These are phyloP conservation scores for Trematosphaeria pertusa DNA, from an alignment of 2,329 filamentous ascomycete species.

Conservation along the genomic window DNA sequence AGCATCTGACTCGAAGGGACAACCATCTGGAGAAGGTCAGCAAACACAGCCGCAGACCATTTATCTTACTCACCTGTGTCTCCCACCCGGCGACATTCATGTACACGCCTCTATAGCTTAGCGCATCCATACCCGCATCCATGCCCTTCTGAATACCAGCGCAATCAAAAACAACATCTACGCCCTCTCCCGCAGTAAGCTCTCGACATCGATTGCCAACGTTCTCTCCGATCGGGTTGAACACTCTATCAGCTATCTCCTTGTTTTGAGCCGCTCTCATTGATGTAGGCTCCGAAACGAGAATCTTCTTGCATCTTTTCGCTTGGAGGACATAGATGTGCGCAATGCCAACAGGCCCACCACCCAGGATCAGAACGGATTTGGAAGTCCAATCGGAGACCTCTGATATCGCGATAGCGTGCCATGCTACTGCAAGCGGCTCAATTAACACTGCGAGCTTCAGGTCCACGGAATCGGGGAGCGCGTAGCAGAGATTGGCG, in stretches of 20 bases:
- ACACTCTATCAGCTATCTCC: slow-evolving; percentile 30
- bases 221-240: slow-evolving; percentile 34
- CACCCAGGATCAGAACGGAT: slow-evolving; percentile 33
- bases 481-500: slow-evolving; percentile 26
- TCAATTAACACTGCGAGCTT: slow-evolving; percentile 36
- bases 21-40: slow-evolving; percentile 28
- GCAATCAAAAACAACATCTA: slow-evolving; percentile 46
- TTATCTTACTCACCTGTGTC: slow-evolving; percentile 35
- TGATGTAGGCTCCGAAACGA: slow-evolving; percentile 34
- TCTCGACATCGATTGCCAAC: slow-evolving; percentile 36
- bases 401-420: slow-evolving; percentile 24
- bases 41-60: too few relatives aligned
- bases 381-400: slow-evolving; percentile 18
- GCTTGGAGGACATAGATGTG: slow-evolving; percentile 41
- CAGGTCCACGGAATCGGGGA: slow-evolving; percentile 32
- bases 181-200: slow-evolving; percentile 36
- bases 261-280: slow-evolving; percentile 28
- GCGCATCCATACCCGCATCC: slow-evolving; percentile 37
- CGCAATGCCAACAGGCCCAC: slow-evolving; percentile 60
- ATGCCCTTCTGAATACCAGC: slow-evolving; percentile 41
- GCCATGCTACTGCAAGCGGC: slow-evolving; percentile 41
- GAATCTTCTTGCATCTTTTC: slow-evolving; percentile 35
- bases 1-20: slow-evolving; percentile 35
- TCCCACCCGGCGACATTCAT: slow-evolving; percentile 46
- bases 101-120: slow-evolving; percentile 35